Evolutionary conservation across 306 rosid genomes (phyloP).

Genomic region (Spatholobus suberectus): DNA sequence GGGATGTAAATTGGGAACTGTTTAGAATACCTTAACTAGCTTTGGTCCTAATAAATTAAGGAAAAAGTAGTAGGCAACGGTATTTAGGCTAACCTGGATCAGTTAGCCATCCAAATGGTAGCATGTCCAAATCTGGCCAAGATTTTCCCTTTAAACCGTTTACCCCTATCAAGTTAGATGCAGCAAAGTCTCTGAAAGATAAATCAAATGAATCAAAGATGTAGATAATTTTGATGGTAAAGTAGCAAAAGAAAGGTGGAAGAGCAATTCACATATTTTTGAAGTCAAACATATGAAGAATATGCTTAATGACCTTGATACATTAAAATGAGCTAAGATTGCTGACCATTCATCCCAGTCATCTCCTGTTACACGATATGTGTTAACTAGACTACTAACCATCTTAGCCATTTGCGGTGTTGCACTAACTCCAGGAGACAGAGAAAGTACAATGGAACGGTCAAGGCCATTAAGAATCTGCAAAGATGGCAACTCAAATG

Average conservation of each 20-base stretch:
- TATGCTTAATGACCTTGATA: conserved; percentile 56
- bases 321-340: conserved; percentile 62
- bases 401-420: conserved; percentile 66
- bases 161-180: conserved; percentile 62
- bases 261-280: neutral
- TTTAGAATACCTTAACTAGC: neutral
- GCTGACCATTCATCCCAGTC: conserved; percentile 82
- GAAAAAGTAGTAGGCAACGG: neutral
- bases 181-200: conserved; percentile 61
- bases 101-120: conserved; percentile 81
- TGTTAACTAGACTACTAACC: conserved; percentile 58
- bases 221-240: neutral
- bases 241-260: neutral
- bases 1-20: neutral
- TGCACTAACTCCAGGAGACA: conserved; percentile 77
- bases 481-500: neutral
- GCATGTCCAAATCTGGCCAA: conserved; percentile 89
- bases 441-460: conserved; percentile 54
- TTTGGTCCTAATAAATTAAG: neutral
- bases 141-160: conserved; percentile 67
- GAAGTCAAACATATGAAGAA: neutral
- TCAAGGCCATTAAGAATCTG: conserved; percentile 66
- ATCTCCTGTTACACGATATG: conserved; percentile 78
- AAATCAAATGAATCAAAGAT: neutral
- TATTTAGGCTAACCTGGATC: conserved; percentile 58